phyloP scores from a whole-genome alignment of 2,329 filamentous ascomycete genomes.

The Fusarium annulatum region DNA sequence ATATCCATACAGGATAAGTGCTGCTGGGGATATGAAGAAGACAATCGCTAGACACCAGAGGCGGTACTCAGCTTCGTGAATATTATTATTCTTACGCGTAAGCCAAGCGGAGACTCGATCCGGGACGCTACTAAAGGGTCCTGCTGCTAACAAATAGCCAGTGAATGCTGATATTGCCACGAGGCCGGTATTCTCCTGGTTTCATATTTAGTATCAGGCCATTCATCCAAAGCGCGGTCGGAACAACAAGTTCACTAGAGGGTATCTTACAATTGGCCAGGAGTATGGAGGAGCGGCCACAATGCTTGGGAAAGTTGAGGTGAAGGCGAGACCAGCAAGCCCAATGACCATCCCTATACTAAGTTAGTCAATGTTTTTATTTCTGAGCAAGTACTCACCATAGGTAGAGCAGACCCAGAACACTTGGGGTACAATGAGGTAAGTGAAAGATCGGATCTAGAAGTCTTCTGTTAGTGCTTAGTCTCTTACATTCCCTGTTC shows the following conservation, averaged over 20 bases:
- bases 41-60: background rate
- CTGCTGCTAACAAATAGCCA: background rate
- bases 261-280: background rate
- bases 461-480: background rate
- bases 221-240: background rate
- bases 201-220: background rate
- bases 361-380: background rate
- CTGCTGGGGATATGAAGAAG: background rate
- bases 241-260: background rate
- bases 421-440: background rate
- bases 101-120: background rate
- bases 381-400: background rate
- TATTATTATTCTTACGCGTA: background rate
- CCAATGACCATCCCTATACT: background rate
- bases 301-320: background rate
- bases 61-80: background rate
- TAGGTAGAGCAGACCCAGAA: constrained; percentile 7
- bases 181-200: background rate
- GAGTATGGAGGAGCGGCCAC: background rate
- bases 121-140: background rate
- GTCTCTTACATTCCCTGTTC: background rate
- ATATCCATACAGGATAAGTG: background rate
- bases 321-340: background rate
- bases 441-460: background rate
- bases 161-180: background rate